These are phyloP conservation scores for Diplogelasinospora grovesii DNA, from an alignment of 495 filamentous ascomycete species.

Conservation along the genomic window DNA sequence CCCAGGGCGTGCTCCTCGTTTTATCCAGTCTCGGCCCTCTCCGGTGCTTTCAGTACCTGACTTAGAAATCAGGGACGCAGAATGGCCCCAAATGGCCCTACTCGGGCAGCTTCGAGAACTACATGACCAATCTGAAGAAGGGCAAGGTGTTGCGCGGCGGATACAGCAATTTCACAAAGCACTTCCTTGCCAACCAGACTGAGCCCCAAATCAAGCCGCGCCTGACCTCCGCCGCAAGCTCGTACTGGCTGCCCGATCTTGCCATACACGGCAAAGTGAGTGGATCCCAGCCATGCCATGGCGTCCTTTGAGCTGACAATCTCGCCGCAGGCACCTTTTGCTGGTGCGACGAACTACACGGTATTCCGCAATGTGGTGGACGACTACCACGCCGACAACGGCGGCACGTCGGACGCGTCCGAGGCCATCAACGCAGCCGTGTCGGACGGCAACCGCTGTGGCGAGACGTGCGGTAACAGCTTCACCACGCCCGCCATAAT, in stretches of 20 bases:
- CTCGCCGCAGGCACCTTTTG: background rate
- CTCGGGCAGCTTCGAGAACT: slow-evolving; percentile 5
- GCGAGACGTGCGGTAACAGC: background rate
- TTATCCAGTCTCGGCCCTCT: too few relatives aligned
- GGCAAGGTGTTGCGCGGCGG: slow-evolving; percentile 5
- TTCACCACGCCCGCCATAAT: slow-evolving; percentile 44
- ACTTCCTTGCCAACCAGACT: too few relatives aligned
- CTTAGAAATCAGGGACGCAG: background rate
- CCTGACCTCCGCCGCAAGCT: too few relatives aligned
- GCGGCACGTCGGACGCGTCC: background rate
- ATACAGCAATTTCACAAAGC: too few relatives aligned
- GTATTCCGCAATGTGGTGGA: slow-evolving; percentile 4
- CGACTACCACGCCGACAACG: slow-evolving; percentile 7
- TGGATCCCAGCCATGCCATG: too few relatives aligned
- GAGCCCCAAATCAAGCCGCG: too few relatives aligned
- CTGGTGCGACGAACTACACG: background rate
- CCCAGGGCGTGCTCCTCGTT: too few relatives aligned
- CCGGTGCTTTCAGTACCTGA: background rate
- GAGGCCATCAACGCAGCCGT: slow-evolving; percentile 5
- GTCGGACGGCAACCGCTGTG: background rate
- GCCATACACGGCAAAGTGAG: too few relatives aligned
- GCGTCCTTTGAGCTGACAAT: background rate
- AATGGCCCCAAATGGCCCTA: slow-evolving; percentile 13
- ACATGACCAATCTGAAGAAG: slow-evolving; percentile 1
- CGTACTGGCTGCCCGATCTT: too few relatives aligned